Conservation (phyloP, 176 grass and related monocot genomes). For the Hordeum vulgare region DNA sequence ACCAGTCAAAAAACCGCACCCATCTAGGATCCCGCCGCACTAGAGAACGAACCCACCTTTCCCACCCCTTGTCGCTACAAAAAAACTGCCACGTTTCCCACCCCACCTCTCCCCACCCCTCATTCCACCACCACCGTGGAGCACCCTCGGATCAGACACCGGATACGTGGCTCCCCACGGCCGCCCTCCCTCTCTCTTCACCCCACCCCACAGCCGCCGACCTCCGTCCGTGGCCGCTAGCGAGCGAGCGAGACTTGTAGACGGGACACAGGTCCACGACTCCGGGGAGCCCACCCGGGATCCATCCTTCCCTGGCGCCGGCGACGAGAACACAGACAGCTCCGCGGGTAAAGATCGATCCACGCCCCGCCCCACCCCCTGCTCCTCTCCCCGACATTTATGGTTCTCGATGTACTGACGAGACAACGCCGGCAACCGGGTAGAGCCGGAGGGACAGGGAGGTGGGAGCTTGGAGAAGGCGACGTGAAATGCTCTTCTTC, state of each 20-base stretch:
- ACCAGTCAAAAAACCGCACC: no score
- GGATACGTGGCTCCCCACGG: slow-evolving; percentile 2
- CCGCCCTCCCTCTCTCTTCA: neutral
- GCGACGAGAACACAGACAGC: neutral
- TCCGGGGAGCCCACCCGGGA: neutral
- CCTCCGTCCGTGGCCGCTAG: neutral
- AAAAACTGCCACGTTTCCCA: no score
- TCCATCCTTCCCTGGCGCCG: neutral
- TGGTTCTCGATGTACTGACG: neutral
- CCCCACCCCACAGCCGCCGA: neutral
- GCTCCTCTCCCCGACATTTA: neutral
- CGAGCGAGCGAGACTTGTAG: neutral
- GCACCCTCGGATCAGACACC: neutral
- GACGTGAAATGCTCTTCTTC: neutral
- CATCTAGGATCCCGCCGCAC: no score
- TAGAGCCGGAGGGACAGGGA: neutral
- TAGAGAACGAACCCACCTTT: no score
- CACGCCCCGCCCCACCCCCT: no score
- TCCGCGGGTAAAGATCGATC: neutral
- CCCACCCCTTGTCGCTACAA: no score
- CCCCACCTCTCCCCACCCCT: no score
- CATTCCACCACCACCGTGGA: slow-evolving; percentile 20
- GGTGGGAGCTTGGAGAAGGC: slow-evolving; percentile 3
- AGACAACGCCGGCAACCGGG: neutral
- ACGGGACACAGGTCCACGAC: neutral